These are phyloP conservation scores for Xylogone sp. DNA, from an alignment of 2,329 filamentous ascomycete species.

Conservation along the genomic window DNA sequence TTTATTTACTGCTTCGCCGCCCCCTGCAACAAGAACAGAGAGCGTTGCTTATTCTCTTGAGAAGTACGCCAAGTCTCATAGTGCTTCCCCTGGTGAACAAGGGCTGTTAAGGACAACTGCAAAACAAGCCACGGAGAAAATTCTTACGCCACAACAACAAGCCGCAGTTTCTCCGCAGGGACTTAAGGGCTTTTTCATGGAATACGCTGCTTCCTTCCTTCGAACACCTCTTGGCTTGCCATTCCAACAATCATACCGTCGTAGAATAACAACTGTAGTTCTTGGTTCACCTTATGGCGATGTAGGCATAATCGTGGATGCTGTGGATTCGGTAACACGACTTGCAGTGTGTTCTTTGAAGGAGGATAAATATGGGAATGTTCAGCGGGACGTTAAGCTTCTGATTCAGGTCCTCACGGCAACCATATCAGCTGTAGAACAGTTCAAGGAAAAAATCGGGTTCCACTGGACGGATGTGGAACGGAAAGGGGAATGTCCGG, in stretches of 20 bases:
- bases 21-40: conserved; percentile 11
- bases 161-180: conserved; percentile 48
- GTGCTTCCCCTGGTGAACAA: conserved; percentile 18
- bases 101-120: conserved; percentile 39
- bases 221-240: conserved; percentile 56
- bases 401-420: conserved; percentile 71
- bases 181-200: conserved; percentile 43
- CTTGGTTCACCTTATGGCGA: conserved; percentile 72
- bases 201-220: conserved; percentile 42
- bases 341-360: conserved; percentile 69
- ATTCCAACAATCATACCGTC: conserved; percentile 67
- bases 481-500: conserved; percentile 46
- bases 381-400: conserved; percentile 73
- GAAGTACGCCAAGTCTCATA: conserved; percentile 23
- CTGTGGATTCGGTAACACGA: conserved; percentile 63
- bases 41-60: conserved; percentile 17
- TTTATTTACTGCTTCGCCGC: conserved; percentile 19
- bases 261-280: conserved; percentile 62
- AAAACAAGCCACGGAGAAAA: conserved; percentile 25
- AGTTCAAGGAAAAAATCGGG: conserved; percentile 55
- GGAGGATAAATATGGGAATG: conserved; percentile 82
- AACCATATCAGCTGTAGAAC: conserved; percentile 66
- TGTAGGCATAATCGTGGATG: conserved; percentile 64
- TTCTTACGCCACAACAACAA: conserved; percentile 45
- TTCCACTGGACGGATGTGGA: conserved; percentile 78